Evolutionary conservation across 148 eudicot genomes (phyloP), one percentile per base, ranked within the genome.

Genomic region (Cornus controversa): DNA sequence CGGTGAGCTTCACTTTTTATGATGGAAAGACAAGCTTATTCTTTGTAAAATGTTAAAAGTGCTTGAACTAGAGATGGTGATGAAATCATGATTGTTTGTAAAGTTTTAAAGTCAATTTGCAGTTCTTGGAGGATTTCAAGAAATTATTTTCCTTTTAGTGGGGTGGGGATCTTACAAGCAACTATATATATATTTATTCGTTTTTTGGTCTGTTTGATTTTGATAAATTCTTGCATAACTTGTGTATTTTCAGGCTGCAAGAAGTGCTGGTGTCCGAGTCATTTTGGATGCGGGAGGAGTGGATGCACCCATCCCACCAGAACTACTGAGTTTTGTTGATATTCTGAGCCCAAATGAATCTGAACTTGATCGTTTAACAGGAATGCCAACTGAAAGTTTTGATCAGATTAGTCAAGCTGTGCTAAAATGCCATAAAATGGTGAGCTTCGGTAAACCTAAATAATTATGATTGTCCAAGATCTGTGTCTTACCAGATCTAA

Each of bases 321-420:
- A 89, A 74, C 83, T 92, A 57, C 87, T 90, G 42, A 70, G 29
- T 36, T 80, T 60, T 79, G 77, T 87, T 50, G 88, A 90, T 77
- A 87, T 90, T 71, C 42, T 91, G 1, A 91, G 97, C 80, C 98
- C 98, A 63, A 95, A 95, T 80, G 99, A 95, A 85, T 84, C 89
- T 62, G 99, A 95, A 79, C 97, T 95, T 66, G 91, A 90, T 74
- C 97, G 97, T 80, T 77, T 95, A 78, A 93, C 97, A 11, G 88
- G 87, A 75, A 84, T 94, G 88, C 91, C 89, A 22, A 95, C 97
- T 10, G 93, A 87, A 77, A 87, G 81, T 79, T 90, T 93, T 77
- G 85, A 89, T 72, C 93, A 93, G 86, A 91, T 95, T 67, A 83
- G 85, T 81, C 87, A 77, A 74, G 98, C 97, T 82, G 97, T 90